Percentiles rank a stretch among this genome's conserved stretches.
These are phyloP conservation scores for Lasiosphaeria hispida DNA, from an alignment of 495 filamentous ascomycete genomes.

Conservation along the genomic window DNA sequence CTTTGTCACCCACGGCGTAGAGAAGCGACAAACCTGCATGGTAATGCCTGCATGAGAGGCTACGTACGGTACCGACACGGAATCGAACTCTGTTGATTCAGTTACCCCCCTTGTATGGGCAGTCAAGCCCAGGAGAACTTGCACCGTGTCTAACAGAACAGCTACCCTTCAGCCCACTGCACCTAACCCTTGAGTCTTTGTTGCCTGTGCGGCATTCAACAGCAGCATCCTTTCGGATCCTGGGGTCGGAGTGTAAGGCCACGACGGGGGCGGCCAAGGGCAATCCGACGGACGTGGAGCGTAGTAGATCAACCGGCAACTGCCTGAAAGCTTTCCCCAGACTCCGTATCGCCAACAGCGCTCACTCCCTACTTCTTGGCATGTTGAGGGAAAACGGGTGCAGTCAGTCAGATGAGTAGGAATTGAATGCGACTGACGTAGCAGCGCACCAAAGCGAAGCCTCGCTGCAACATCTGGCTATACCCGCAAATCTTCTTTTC, in stretches of 20 bases:
- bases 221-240: no score
- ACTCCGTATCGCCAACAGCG: background rate
- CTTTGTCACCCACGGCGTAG: background rate
- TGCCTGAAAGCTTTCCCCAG: slow-evolving; percentile 2
- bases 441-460: background rate
- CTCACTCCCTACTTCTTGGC: no score
- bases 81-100: background rate
- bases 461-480: background rate
- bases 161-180: no score
- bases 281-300: background rate
- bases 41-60: slow-evolving; percentile 1
- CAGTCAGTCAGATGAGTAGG: slow-evolving; percentile 1
- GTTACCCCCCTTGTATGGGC: background rate
- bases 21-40: background rate
- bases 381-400: background rate
- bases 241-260: no score
- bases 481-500: slow-evolving; percentile 21
- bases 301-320: background rate
- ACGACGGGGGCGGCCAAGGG: no score
- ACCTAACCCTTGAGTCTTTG: no score
- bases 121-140: background rate
- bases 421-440: slow-evolving; percentile 3
- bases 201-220: no score
- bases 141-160: no score
- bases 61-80: slow-evolving; percentile 4